Evolutionary conservation across 305 asterid genomes (phyloP).

Genomic region (Fraxinus baroniana): DNA sequence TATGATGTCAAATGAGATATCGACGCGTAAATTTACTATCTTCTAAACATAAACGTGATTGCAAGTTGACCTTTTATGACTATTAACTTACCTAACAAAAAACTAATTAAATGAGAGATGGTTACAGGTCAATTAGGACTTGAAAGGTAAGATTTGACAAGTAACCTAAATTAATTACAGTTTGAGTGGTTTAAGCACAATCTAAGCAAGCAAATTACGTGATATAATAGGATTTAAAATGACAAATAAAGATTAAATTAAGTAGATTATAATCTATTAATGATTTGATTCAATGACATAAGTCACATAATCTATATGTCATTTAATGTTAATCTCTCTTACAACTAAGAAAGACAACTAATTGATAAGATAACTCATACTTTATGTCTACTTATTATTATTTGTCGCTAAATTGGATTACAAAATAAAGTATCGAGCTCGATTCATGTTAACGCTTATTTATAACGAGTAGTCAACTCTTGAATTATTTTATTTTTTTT

Average conservation of each 20-base stretch:
- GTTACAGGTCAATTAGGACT: background rate
- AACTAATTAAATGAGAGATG: too few relatives aligned
- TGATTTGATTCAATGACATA: slow-evolving; percentile 33
- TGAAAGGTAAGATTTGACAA: slow-evolving; percentile 3
- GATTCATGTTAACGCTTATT: slow-evolving; percentile 2
- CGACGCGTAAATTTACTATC: background rate
- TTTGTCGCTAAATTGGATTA: background rate
- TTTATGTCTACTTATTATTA: slow-evolving; percentile 26
- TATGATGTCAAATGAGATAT: background rate
- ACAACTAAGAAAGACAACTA: slow-evolving; percentile 31
- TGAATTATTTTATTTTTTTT: background rate
- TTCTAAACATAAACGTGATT: background rate
- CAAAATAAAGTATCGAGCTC: background rate
- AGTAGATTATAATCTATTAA: slow-evolving; percentile 27
- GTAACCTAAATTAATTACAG: slow-evolving; percentile 3
- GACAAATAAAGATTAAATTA: slow-evolving; percentile 4
- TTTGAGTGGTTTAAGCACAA: slow-evolving; percentile 15
- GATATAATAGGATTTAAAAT: background rate
- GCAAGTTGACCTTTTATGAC: background rate
- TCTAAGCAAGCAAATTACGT: slow-evolving; percentile 1
- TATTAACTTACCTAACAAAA: background rate
- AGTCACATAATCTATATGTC: slow-evolving; percentile 37
- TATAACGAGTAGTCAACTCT: background rate
- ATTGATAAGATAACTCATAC: slow-evolving; percentile 34
- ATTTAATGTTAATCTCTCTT: slow-evolving; percentile 11